Base-by-base conservation (phyloP, 371 early-diverging fungal species). In the Mycotypha africana region DNA sequence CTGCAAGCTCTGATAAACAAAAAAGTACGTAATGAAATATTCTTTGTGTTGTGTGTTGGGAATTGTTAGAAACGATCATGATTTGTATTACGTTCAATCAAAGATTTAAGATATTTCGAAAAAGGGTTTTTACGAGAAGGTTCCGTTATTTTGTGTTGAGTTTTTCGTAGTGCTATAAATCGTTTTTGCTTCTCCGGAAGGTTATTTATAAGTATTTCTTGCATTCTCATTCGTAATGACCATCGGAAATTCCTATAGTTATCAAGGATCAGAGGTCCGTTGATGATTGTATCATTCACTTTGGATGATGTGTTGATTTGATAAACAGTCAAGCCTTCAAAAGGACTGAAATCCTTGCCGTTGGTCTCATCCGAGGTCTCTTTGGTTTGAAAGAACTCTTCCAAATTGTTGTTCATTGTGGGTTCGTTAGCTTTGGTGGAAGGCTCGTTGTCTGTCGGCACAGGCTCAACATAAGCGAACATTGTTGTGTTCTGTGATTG, bases 401-500 rank as follows among this genome's bases (percentile, higher is more conserved):
- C 51, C 22, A 37, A 21, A 16, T 38, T 11, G 8, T 52, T 37
- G n/a, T n/a, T n/a, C n/a, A n/a, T n/a, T 12, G 38, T 43, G 0
- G 36, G 26, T 2, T 35, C 21, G 6, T 47, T 38, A 2, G 40
- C 23, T 16, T 9, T 28, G 30, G 20, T 15, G 7, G 12, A n/a
- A 17, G 22, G 3, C 28, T 32, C 17, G 36, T 19, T 11, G 6
- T 38, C 44, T 20, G 37, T 23, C 1, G 62, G 62, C 3, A 58
- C 46, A 11, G 56, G 60, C 30, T 78, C 72, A 8, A 72, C 65
- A 47, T 64, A 66, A 6, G 78, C 62, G 20, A 74, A 65, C 14
- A 63, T 62, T 10, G 53, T 41, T 5, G 25, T 12, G 2, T 26
- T 22, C 19, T 51, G 42, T 4, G 38, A 16, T 24, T 51, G 42